Conservation (phyloP, 345 rosid genomes). For the Eucalyptus cloeziana region DNA sequence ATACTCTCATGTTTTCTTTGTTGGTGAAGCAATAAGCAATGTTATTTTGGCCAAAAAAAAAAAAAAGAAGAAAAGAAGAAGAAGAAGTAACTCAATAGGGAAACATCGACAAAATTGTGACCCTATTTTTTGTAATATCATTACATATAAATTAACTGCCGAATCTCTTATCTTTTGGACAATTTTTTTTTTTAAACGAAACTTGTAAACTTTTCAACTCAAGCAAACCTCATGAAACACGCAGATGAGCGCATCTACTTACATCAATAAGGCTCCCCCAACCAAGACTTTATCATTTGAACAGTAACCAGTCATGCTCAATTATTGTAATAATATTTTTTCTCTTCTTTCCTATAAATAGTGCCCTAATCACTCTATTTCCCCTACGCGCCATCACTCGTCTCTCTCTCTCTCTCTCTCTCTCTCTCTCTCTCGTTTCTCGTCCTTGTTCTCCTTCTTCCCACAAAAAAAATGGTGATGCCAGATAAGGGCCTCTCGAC, state of each 20-base stretch:
- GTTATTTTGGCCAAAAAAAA: no score
- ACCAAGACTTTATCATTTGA: neutral
- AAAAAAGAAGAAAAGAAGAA: neutral
- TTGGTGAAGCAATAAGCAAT: neutral
- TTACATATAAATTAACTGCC: neutral
- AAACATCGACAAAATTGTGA: neutral
- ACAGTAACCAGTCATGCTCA: neutral
- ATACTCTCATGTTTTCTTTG: neutral
- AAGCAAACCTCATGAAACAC: neutral
- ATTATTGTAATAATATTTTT: neutral
- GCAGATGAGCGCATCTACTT: neutral
- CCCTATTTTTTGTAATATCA: neutral
- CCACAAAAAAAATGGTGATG: constrained; percentile 8
- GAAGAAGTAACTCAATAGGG: neutral
- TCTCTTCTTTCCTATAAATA: neutral
- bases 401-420: neutral
- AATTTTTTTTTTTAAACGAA: neutral
- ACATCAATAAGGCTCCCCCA: neutral
- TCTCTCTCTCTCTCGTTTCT: neutral
- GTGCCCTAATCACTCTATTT: neutral
- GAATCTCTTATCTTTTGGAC: neutral
- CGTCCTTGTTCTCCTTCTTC: neutral
- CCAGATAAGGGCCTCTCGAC: constrained; percentile 22
- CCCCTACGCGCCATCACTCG: neutral
- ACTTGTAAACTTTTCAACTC: neutral